Evolutionary conservation across 2,329 filamentous ascomycete species (phyloP).

Genomic region (Lomentospora prolificans): DNA sequence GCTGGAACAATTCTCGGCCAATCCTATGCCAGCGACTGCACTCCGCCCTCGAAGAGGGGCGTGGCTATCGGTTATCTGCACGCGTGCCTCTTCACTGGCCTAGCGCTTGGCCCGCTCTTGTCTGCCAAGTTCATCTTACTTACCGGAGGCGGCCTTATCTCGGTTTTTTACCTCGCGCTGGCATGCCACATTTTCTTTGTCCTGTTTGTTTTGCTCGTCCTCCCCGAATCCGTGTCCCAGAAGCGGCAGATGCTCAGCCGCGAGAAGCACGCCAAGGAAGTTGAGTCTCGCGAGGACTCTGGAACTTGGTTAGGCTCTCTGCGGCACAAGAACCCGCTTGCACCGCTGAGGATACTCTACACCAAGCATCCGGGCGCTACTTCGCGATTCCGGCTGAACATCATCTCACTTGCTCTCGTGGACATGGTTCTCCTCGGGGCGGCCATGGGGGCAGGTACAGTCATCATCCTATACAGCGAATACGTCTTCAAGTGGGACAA

Average conservation of each 20-base stretch:
- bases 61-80: conserved; percentile 86
- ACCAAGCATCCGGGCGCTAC: conserved; percentile 56
- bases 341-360: conserved; percentile 67
- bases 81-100: conserved; percentile 77
- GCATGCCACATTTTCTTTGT: conserved; percentile 67
- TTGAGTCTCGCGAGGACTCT: conserved; percentile 23
- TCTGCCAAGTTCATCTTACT: conserved; percentile 70
- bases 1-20: conserved; percentile 66
- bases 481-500: conserved; percentile 75
- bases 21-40: conserved; percentile 86
- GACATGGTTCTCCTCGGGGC: conserved; percentile 77
- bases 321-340: conserved; percentile 56
- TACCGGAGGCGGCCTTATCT: conserved; percentile 58
- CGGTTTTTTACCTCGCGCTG: conserved; percentile 77
- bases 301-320: conserved; percentile 22
- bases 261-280: conserved; percentile 50
- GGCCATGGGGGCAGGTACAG: conserved; percentile 67
- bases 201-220: conserved; percentile 55
- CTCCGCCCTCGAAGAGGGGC: conserved; percentile 65
- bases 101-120: conserved; percentile 75
- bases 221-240: conserved; percentile 78
- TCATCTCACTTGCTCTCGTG: conserved; percentile 69
- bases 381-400: conserved; percentile 59
- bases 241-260: conserved; percentile 60
- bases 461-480: conserved; percentile 75